These are phyloP conservation scores for Cyclotella sp. DNA, from an alignment of 108 stramenopile species.

Conservation along the genomic window DNA sequence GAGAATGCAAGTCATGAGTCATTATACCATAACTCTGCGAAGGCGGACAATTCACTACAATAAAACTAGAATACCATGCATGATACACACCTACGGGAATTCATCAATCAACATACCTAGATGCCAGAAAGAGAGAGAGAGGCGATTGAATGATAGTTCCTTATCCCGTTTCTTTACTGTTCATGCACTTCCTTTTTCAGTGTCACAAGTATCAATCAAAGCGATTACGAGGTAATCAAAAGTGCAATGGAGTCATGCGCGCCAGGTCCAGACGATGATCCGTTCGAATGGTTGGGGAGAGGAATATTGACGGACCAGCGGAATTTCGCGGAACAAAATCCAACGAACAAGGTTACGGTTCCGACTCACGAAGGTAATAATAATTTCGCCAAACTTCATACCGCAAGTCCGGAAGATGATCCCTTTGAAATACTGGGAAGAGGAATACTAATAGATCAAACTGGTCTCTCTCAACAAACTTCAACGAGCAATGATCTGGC, in stretches of 20 bases:
- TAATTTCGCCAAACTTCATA: not conserved
- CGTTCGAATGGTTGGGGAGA: slow-evolving; percentile 17
- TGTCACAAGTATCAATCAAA: too few species aligned
- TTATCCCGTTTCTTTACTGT: too few species aligned
- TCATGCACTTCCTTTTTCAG: too few species aligned
- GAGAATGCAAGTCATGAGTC: too few species aligned
- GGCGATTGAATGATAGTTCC: too few species aligned
- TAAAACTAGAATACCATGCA: too few species aligned
- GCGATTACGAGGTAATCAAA: too few species aligned
- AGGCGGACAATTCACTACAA: too few species aligned
- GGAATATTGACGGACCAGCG: slow-evolving; percentile 2
- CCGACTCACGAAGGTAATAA: not conserved
- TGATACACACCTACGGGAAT: too few species aligned
- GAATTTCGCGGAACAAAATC: not conserved
- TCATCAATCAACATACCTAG: too few species aligned
- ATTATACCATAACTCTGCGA: too few species aligned
- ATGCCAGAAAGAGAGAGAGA: too few species aligned
- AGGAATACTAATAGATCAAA: not conserved
- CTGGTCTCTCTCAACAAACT: not conserved
- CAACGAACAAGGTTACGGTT: not conserved
- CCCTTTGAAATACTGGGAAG: not conserved
- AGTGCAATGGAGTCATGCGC: not conserved
- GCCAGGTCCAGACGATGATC: not conserved
- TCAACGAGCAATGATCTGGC: not conserved
- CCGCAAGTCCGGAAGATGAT: not conserved